Base-by-base conservation (phyloP, 2,329 filamentous ascomycete species). In the Hawksworthiomyces lignivorus region DNA sequence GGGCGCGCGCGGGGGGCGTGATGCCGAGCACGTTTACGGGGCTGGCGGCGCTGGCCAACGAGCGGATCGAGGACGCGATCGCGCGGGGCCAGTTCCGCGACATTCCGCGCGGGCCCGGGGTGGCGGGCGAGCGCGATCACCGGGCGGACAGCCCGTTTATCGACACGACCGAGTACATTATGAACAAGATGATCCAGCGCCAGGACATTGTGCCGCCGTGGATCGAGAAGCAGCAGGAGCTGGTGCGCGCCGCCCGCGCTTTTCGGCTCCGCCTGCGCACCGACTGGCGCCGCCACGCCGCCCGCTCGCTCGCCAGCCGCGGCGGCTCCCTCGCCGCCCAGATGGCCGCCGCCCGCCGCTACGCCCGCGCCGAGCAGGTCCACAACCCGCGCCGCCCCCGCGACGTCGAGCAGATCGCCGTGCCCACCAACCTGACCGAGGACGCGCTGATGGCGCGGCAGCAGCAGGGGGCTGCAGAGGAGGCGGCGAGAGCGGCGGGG, bases 191-290 rank as follows among this genome's bases (percentile, higher is more conserved):
- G 68, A 96, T 98, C 49, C 86, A 96, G 64, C 83, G 84, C 45
- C 92, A 98, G 62, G 89, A 95, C 17, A 86, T 97, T 46, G 87
- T 94, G 1, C 92, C 92, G 1, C 90, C 90, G 0, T 98, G 92
- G 92, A 97, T 98, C 46, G 92, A 98, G 63, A 97, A 96, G 64
- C 92, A 98, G 60, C 90, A 97, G 58, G 88, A 96, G 54, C 67
- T 97, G 6, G 73, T 80, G 10, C 79, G 77, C 46, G 75, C 84
- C 0, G 74, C 81, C 1, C 73, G 70, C 11, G 70, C 72, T 1
- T 96, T 98, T 56, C 75, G 92, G 3, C 64, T 69, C 3, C 69
- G 87, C n/a, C 57, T 97, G 47, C 71, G 89, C 27, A 77, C 72
- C 30, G 87, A 94, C 52, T 97, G 90, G 90, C 80, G 77, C 57